Base-by-base conservation (phyloP, 2,329 filamentous ascomycete genomes). In the Colletotrichum camelliae region DNA sequence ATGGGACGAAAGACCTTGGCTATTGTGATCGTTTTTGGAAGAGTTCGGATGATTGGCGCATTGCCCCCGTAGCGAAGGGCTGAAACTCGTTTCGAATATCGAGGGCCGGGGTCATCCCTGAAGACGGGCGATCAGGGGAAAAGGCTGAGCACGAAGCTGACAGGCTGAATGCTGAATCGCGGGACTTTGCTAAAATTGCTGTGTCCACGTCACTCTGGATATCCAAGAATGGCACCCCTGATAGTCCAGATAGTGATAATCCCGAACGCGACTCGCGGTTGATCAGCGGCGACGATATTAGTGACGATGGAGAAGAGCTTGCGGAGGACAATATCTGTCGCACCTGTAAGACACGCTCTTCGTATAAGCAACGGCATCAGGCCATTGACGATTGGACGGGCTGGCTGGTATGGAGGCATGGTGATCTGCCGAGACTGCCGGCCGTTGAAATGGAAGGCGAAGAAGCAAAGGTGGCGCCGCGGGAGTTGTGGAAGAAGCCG, bases 21-120 rank as follows among this genome's bases (percentile, higher is more conserved):
- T n/a, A 27, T 16, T 60, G 43, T 39, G 31, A 31, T 55, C 33
- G 39, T 35, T 39, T 35, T 29, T 27, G 35, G 55, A 62, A 18
- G 6, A 52, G 70, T 65, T 76, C 65, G 70, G 74, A 65, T 74
- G 70, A 66, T 69, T 76, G 74, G 74, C 43, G 70, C 74, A 65
- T 62, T 71, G 58, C 29, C 70, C 65, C 70, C 24, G 13, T 55
- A 31, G 35, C 10, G 27, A 75, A 15, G 48, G 35, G 70, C 70
- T 76, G 74, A 76, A 76, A 74, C 74, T 60, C 73, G 64, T 68
- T 58, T 68, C 57, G 43, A 48, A 43, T 55, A 13, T 55, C 18
- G 48, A 21, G 18, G 48, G 8, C 70, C 6, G 65, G 74, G 70
- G 65, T 74, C 24, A 48, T 65, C 74, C 70, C 18, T 37, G 74